Evolutionary conservation across 2,329 filamentous ascomycete species (phyloP).

Genomic region (Arthrinium phaeospermum): DNA sequence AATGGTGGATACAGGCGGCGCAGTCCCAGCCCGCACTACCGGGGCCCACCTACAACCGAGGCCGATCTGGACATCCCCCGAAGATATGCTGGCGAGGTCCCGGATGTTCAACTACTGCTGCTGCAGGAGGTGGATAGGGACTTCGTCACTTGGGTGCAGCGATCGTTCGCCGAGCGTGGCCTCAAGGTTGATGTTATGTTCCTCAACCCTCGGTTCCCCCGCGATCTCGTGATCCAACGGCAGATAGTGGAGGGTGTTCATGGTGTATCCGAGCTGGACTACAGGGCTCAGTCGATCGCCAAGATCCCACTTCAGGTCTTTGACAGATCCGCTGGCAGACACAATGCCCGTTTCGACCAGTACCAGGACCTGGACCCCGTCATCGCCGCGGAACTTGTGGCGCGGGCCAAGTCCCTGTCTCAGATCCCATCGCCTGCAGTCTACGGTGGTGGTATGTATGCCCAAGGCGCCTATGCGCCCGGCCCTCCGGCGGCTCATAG

Average conservation of each 20-base stretch:
- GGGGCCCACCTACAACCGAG: slow-evolving; percentile 49
- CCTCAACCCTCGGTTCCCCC: slow-evolving; percentile 76
- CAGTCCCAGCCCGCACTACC: slow-evolving; percentile 69
- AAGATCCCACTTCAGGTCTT: slow-evolving; percentile 87
- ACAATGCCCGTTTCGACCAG: slow-evolving; percentile 83
- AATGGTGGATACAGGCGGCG: slow-evolving; percentile 65
- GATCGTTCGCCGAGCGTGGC: slow-evolving; percentile 72
- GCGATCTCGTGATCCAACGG: slow-evolving; percentile 79
- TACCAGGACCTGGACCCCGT: slow-evolving; percentile 82
- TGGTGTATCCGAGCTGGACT: slow-evolving; percentile 79
- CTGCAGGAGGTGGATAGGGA: slow-evolving; percentile 78
- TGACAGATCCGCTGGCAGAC: slow-evolving; percentile 74
- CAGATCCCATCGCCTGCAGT: slow-evolving; percentile 34
- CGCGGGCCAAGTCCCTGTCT: slow-evolving; percentile 65
- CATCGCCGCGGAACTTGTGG: slow-evolving; percentile 80
- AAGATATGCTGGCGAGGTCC: slow-evolving; percentile 75
- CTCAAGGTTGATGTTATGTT: slow-evolving; percentile 81
- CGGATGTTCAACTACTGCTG: slow-evolving; percentile 87
- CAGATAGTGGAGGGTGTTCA: slow-evolving; percentile 90
- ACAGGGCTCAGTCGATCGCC: slow-evolving; percentile 69
- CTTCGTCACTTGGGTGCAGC: slow-evolving; percentile 84
- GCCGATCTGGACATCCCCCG: slow-evolving; percentile 73
- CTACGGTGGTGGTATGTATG: slow-evolving; percentile 33
- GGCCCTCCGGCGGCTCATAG: slow-evolving; percentile 29
- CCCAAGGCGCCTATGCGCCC: slow-evolving; percentile 28